phyloP scores from a whole-genome alignment of 2,329 filamentous ascomycete genomes.

The Didymella pomorum region DNA sequence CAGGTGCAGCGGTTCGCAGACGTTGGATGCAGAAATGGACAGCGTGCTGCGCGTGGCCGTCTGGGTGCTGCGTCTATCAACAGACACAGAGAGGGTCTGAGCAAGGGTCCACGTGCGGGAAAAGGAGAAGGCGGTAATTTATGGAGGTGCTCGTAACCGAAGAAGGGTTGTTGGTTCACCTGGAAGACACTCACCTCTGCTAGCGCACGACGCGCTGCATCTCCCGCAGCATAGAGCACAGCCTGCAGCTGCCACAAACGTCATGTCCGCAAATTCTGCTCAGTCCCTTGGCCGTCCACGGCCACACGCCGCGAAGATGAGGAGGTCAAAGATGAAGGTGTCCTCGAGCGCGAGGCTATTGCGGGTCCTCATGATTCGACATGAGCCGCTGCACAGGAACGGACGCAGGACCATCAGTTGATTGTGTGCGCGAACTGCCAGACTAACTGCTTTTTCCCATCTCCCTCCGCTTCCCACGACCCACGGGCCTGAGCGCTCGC shows the following conservation, averaged over 20 bases:
- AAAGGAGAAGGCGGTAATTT: conserved; percentile 25
- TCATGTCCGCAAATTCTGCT: conserved; percentile 20
- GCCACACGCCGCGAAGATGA: neutral
- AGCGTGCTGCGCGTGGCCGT: conserved; percentile 10
- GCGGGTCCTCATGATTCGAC: conserved; percentile 6
- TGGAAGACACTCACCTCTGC: conserved; percentile 11
- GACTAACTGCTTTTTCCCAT: conserved; percentile 19
- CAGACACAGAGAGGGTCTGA: conserved; percentile 21
- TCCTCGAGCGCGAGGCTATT: conserved; percentile 3
- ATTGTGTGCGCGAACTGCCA: conserved; percentile 19
- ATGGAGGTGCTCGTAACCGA: conserved; percentile 21
- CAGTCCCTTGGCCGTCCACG: conserved; percentile 4
- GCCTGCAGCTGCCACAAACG: conserved; percentile 24
- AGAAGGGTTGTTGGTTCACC: conserved; percentile 14
- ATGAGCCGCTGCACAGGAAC: conserved; percentile 8
- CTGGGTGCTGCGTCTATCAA: conserved; percentile 16
- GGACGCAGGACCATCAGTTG: conserved; percentile 14
- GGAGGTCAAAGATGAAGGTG: neutral
- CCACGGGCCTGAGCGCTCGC: conserved; percentile 23
- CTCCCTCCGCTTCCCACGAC: conserved; percentile 22
- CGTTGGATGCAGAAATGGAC: conserved; percentile 14
- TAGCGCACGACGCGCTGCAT: conserved; percentile 12
- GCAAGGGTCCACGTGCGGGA: conserved; percentile 31
- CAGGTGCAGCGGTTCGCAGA: conserved; percentile 34
- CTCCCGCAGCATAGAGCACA: conserved; percentile 6